Conservation (phyloP, 306 rosid species). For the Prunus mira region DNA sequence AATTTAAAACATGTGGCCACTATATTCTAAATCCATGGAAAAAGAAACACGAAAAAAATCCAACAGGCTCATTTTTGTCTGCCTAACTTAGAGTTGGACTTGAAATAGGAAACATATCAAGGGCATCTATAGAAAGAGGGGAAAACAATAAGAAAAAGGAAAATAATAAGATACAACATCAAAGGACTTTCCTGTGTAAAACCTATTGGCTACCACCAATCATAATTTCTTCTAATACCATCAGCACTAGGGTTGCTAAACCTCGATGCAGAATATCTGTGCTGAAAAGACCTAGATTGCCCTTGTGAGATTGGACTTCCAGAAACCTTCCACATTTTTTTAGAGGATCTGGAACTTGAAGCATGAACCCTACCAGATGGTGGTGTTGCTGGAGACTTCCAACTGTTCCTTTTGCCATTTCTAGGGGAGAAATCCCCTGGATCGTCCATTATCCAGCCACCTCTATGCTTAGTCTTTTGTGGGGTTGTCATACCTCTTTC, state of each 20-base stretch:
- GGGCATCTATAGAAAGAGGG: not conserved
- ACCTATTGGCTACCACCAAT: constrained; percentile 45
- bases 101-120: not conserved
- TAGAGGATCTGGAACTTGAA: constrained; percentile 30
- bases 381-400: constrained; percentile 48
- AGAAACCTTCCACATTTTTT: constrained; percentile 19
- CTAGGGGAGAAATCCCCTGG: constrained; percentile 40
- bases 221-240: constrained; percentile 40
- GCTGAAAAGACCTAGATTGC: constrained; percentile 25
- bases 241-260: constrained; percentile 42
- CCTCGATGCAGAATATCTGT: constrained; percentile 50
- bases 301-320: constrained; percentile 42
- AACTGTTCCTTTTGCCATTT: constrained; percentile 22
- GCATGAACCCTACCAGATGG: constrained; percentile 37
- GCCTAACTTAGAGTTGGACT: too few relatives aligned
- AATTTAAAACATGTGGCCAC: too few relatives aligned
- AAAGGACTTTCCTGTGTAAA: not conserved
- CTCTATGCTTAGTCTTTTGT: constrained; percentile 40
- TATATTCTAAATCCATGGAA: too few relatives aligned
- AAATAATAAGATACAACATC: not conserved
- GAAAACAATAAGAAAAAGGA: not conserved
- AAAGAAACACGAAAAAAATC: too few relatives aligned
- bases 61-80: too few relatives aligned
- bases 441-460: constrained; percentile 52
- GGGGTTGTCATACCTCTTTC: constrained; percentile 39